These are phyloP conservation scores for Aleurites moluccanus DNA, from an alignment of 441 rosid genomes.

Conservation along the genomic window DNA sequence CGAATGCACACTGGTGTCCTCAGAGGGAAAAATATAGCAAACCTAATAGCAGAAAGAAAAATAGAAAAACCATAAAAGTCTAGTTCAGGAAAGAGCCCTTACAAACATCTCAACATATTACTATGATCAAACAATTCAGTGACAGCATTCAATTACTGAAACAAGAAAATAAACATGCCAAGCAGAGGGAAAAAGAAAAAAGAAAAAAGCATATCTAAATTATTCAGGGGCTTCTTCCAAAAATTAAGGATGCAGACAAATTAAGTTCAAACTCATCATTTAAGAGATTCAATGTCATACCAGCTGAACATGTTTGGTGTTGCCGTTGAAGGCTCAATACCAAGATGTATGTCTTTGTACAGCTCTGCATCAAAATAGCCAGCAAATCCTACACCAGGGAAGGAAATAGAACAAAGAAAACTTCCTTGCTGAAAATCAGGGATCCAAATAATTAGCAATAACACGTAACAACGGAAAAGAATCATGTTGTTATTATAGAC, in stretches of 20 bases:
- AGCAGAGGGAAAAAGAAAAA: not conserved
- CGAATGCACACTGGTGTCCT: conserved; percentile 63
- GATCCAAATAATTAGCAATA: not conserved
- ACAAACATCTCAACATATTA: not conserved
- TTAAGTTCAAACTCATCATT: not conserved
- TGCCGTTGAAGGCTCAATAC: conserved; percentile 85
- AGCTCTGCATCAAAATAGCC: conserved; percentile 90
- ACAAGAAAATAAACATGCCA: not conserved
- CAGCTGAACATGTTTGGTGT: conserved; percentile 99
- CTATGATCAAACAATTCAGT: not conserved
- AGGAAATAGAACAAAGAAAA: not conserved
- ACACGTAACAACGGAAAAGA: not conserved
- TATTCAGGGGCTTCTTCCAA: not conserved
- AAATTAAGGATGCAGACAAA: conserved; percentile 1
- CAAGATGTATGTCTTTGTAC: conserved; percentile 92
- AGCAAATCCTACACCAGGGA: conserved; percentile 64
- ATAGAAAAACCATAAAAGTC: not conserved
- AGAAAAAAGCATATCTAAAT: not conserved
- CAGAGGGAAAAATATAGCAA: conserved; percentile 90
- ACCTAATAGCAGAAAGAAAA: conserved; percentile 45
- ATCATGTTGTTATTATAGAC: not conserved
- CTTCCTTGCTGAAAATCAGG: not conserved
- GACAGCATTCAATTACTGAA: not conserved
- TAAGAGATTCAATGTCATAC: conserved; percentile 37
- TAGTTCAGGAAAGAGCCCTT: not conserved